Base-by-base conservation (phyloP, 1,284 basidiomycete genomes). In the Pascua guehoae region DNA sequence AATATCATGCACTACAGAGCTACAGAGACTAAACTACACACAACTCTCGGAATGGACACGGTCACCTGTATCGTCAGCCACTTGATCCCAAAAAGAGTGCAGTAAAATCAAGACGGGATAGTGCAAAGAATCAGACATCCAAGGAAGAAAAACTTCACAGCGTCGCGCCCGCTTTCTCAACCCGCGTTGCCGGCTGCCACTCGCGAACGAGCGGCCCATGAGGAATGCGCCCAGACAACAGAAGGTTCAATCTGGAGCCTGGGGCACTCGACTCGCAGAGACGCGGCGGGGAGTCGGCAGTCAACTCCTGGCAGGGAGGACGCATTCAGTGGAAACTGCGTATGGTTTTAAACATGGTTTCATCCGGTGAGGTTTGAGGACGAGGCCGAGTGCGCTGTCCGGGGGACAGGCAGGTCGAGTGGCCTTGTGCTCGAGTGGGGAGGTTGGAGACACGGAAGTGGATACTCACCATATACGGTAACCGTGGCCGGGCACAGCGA, bases 291-390 rank as follows among this genome's bases (percentile, higher is more conserved):
- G 69, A 57, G 49, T 63, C 60, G 50, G 50, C 66, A 64, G 60
- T 69, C 70, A 73, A 75, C 72, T 73, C 73, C 74, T 66, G 66
- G 71, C 70, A 67, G 65, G 72, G 60, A 74, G 75, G 73, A 75
- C 73, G 71, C 72, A 7, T 71, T 75, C 74, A 72, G 76, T 78
- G 76, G 74, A 78, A 78, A 78, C 76, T 78, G 76, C 76, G 76
- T 76, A 78, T 78, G 76, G 74, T 75, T 76, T 76, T 76, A 58
- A 62, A 64, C 60, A 58, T 58, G 44, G 53, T 72, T 73, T 78
- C 76, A 76, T 78, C 76, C 67, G 66, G 44, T 57, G 43, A 54
- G 54, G 36, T n/a, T n/a, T 16, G 52, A 38, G 32, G 32, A 39
- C 8, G 17, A 32, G 41, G 37, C 8, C n/a, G 44, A n/a, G n/a